These are phyloP conservation scores for Backusella tuberculispora DNA, from an alignment of 192 early-diverging fungal species.

Conservation along the genomic window DNA sequence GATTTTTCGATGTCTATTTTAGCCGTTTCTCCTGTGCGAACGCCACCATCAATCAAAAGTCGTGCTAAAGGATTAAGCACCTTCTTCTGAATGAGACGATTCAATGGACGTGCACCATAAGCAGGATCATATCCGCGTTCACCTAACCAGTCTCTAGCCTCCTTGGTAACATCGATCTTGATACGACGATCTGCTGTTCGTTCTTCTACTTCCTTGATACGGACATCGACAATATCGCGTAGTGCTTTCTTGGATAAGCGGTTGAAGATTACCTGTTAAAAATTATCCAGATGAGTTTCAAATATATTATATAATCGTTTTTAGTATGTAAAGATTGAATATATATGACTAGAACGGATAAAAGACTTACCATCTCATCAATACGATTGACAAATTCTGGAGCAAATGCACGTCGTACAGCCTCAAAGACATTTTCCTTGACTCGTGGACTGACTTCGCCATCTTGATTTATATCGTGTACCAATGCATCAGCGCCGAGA, in stretches of 20 bases:
- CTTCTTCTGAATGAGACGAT: slow-evolving; percentile 67
- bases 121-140: slow-evolving; percentile 68
- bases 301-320: not conserved
- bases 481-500: slow-evolving; percentile 41
- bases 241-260: slow-evolving; percentile 67
- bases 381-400: slow-evolving; percentile 98
- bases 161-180: slow-evolving; percentile 54
- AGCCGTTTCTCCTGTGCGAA: slow-evolving; percentile 58
- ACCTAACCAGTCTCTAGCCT: slow-evolving; percentile 65
- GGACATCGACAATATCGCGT: slow-evolving; percentile 75
- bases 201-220: slow-evolving; percentile 68
- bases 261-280: slow-evolving; percentile 62
- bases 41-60: slow-evolving; percentile 66
- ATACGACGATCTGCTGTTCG: slow-evolving; percentile 59
- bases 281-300: not conserved
- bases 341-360: not conserved
- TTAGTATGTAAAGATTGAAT: slow-evolving; percentile 1
- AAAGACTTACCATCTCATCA: slow-evolving; percentile 78
- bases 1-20: slow-evolving; percentile 40
- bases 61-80: slow-evolving; percentile 61
- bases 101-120: slow-evolving; percentile 73
- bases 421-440: slow-evolving; percentile 74
- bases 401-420: slow-evolving; percentile 80
- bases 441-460: slow-evolving; percentile 26
- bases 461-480: slow-evolving; percentile 38